Evolutionary conservation across 495 filamentous ascomycete genomes (phyloP).

Genomic region (Alectoria sarmentosa): DNA sequence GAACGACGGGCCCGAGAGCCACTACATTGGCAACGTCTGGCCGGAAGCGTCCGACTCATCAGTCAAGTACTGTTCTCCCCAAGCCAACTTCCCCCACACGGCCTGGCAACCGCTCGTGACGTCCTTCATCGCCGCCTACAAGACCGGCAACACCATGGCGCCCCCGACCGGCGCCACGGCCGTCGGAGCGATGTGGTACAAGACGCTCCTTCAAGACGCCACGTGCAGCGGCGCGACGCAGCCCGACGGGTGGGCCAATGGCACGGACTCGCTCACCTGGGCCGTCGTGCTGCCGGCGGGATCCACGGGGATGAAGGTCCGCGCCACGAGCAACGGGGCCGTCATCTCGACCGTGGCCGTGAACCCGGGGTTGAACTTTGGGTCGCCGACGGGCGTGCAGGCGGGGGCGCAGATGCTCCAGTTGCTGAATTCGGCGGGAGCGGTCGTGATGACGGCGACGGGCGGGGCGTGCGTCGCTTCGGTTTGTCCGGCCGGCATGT

Average conservation of each 20-base stretch:
- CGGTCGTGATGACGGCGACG: conserved; percentile 12
- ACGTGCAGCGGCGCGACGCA: conserved; percentile 8
- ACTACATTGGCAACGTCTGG: conserved; percentile 41
- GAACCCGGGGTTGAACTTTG: conserved; percentile 18
- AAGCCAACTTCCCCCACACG: conserved; percentile 27
- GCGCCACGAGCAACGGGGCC: conserved; percentile 13
- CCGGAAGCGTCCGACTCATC: conserved; percentile 26
- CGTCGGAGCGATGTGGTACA: conserved; percentile 24
- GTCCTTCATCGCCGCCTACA: conserved; percentile 34
- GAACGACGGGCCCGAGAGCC: conserved; percentile 40
- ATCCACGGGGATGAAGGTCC: conserved; percentile 12
- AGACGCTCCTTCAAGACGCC: conserved; percentile 19
- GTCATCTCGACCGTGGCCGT: conserved; percentile 10
- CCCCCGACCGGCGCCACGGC: conserved; percentile 4
- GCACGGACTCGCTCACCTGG: conserved; percentile 23
- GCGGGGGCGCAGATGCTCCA: conserved; percentile 20
- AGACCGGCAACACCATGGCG: conserved; percentile 25
- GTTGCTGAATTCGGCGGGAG: conserved; percentile 14
- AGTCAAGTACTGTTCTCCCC: conserved; percentile 28
- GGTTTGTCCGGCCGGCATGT: conserved; percentile 14
- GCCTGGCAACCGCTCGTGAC: conserved; percentile 32
- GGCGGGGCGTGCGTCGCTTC: conserved; percentile 14
- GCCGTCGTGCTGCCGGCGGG: conserved; percentile 17
- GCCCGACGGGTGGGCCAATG: conserved; percentile 6
- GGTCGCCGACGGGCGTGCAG: conserved; percentile 8